Evolutionary conservation across 805 yeast species (phyloP), one percentile per base, ranked within the genome.

Genomic region (Deakozyma indianensis): DNA sequence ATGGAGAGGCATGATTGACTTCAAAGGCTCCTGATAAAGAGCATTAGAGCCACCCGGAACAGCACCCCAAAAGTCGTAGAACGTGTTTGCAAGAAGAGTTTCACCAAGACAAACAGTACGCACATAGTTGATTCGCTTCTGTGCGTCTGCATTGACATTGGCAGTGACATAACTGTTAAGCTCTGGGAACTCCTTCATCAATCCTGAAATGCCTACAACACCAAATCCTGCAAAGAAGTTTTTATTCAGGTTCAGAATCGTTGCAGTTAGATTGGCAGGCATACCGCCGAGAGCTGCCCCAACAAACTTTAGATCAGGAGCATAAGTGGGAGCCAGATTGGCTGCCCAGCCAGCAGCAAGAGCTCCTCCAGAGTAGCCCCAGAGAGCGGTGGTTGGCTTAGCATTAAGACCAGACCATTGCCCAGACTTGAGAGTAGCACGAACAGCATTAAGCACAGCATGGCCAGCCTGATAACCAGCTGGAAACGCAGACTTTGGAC

Each of bases 351-450:
- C 60, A 11, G 55, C 38, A 15, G 59, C 52, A n/a, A 44, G 41
- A 3, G 57, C 53, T n/a, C 52, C 58, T 4, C 56, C 56, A 4
- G 59, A 57, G 49, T 55, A 56, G 22, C 60, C 60, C 54, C 56
- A 51, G 32, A 56, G 45, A 7, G 50, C 59, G 9, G 54, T 41
- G 38, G 47, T 43, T 22, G 56, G 45, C 24, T 38, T 47, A 25
- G 43, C 43, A 16, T 29, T 22, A 41, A 53, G 42, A 16, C 50
- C 51, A 9, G 48, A 47, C 22, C 47, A 18, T 40, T 43, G 28
- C 2, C 23, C 23, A 4, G 53, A 47, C 22, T 44, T 35, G 16
- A 50, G 44, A 4, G 53, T 51, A 1, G 63, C 64, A 2, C 59
- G 46, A 5, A 60, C 43, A 1, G 61, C 50, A 45, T 60, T 62